Base-by-base conservation (phyloP, 257 asterid species). In the Solanum dulcamara region DNA sequence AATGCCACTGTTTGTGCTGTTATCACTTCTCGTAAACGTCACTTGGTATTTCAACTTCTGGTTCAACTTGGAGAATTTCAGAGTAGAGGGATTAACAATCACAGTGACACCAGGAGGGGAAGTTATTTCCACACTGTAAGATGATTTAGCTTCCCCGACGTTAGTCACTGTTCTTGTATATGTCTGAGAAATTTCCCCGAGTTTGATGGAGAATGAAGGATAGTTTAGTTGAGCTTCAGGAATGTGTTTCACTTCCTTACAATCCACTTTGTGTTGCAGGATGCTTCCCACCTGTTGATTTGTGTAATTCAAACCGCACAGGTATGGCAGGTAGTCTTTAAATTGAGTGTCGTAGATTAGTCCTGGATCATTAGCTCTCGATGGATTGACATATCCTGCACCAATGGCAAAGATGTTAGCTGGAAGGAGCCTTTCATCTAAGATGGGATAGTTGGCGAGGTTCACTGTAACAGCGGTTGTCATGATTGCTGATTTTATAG, bases 401-500 rank as follows among this genome's bases (percentile, higher is more conserved):
- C 95, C 93, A 0, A 85, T 80, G 26, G 92, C 88, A 2, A 86
- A 92, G 28, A 85, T 4, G 57, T 51, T 35, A 35, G 93, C 94
- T 0, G 92, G 85, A 1, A 83, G 85, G 72, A 82, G 53, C 13
- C 35, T 84, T 18, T 90, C 87, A 26, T 93, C 94, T 67, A 86
- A 86, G 17, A 93, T 89, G 7, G 84, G 88, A 1, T 77, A 26
- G 2, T 80, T 35, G 2, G 59, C 90, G 2, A 86, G 87, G 84
- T 90, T 92, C 2, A 88, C 32, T 0, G 9, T 55, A 11, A 89
- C 83, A 8, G 97, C 94, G 0, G 94, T 89, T 17, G 94, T 90
- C 92, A 93, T 91, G 33, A 92, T 90, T 13, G 93, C 94, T 1
- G 94, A 92, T 67, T 92, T 91, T 13, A 89, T 90, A 30, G 91